A percentile compares a stretch with the other conserved stretches of the same genome.
These are phyloP conservation scores for Fusarium marasasianum DNA, from an alignment of 2,329 filamentous ascomycete genomes.

Conservation along the genomic window DNA sequence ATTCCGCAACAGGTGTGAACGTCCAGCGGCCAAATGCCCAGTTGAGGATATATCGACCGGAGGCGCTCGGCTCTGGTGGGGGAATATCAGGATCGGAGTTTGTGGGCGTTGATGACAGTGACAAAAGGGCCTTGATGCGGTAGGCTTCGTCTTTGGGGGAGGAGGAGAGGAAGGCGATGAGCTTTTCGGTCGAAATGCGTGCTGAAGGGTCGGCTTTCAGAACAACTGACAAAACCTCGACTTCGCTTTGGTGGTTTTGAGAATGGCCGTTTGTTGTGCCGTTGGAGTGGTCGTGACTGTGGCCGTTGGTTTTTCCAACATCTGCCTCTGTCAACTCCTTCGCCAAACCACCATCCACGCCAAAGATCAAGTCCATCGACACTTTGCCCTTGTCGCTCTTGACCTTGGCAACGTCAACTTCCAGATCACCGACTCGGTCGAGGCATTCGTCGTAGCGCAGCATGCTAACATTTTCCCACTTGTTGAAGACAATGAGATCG, in stretches of 20 bases:
- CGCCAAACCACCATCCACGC: slow-evolving; percentile 84
- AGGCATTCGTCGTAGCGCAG: slow-evolving; percentile 78
- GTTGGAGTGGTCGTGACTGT: slow-evolving; percentile 48
- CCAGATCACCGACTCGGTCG: slow-evolving; percentile 82
- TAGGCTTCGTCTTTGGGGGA: slow-evolving; percentile 95
- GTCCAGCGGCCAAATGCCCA: slow-evolving; percentile 98
- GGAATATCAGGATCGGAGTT: slow-evolving; percentile 62
- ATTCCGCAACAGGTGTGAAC: slow-evolving; percentile 69
- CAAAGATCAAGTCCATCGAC: slow-evolving; percentile 81
- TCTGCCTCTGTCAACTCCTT: slow-evolving; percentile 58
- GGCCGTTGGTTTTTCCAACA: slow-evolving; percentile 45
- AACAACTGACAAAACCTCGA: slow-evolving; percentile 89
- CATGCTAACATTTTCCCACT: slow-evolving; percentile 84
- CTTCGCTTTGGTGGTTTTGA: slow-evolving; percentile 78
- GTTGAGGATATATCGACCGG: slow-evolving; percentile 84
- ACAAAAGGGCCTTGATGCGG: slow-evolving; percentile 82
- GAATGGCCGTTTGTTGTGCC: slow-evolving; percentile 53
- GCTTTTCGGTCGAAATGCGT: slow-evolving; percentile 65
- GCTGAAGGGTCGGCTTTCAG: slow-evolving; percentile 58
- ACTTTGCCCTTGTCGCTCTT: slow-evolving; percentile 87
- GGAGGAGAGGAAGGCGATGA: slow-evolving; percentile 72
- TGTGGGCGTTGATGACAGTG: slow-evolving; percentile 56
- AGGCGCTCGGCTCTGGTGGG: slow-evolving; percentile 45
- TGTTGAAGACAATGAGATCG: slow-evolving; percentile 90
- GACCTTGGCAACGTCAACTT: slow-evolving; percentile 82